phyloP scores from a whole-genome alignment of 2,329 filamentous ascomycete species.

The Pseudofabraea citricarpa region DNA sequence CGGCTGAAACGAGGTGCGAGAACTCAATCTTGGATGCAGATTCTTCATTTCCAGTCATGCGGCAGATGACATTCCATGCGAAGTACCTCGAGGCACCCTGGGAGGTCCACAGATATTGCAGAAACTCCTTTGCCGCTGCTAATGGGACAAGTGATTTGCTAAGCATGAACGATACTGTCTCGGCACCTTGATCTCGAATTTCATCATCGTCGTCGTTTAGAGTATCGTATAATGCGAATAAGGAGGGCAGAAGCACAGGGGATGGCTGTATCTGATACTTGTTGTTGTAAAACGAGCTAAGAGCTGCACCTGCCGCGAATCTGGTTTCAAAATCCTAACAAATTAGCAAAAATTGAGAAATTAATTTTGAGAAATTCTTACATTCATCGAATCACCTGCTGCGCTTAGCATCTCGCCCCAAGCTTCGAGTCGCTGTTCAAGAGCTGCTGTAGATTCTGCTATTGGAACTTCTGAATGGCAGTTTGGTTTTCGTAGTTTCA shows the following conservation, averaged over 20 bases:
- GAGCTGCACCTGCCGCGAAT: constrained; percentile 51
- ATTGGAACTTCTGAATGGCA: too few relatives aligned
- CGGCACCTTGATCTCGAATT: constrained; percentile 46
- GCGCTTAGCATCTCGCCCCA: constrained; percentile 49
- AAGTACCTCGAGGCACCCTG: constrained; percentile 5
- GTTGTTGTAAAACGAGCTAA: constrained; percentile 44
- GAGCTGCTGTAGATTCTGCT: background rate
- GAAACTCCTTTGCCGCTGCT: constrained; percentile 11
- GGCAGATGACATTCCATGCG: constrained; percentile 10
- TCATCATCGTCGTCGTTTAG: constrained; percentile 92
- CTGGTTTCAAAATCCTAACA: constrained; percentile 59
- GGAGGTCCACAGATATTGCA: constrained; percentile 8
- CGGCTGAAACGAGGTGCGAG: constrained; percentile 27
- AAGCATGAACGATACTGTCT: constrained; percentile 30
- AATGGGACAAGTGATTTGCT: constrained; percentile 37
- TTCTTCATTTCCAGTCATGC: constrained; percentile 14
- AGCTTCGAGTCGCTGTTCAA: constrained; percentile 20
- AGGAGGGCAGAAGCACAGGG: constrained; percentile 44
- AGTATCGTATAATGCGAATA: constrained; percentile 67
- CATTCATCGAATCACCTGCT: constrained; percentile 44
- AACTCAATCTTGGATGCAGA: background rate
- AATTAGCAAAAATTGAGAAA: background rate
- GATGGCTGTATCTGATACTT: constrained; percentile 17
- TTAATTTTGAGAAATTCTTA: constrained; percentile 22
- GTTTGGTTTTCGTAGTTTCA: background rate